Evolutionary conservation across 2,329 filamentous ascomycete species (phyloP).

Genomic region (Parasarocladium wereldwijsianum): DNA sequence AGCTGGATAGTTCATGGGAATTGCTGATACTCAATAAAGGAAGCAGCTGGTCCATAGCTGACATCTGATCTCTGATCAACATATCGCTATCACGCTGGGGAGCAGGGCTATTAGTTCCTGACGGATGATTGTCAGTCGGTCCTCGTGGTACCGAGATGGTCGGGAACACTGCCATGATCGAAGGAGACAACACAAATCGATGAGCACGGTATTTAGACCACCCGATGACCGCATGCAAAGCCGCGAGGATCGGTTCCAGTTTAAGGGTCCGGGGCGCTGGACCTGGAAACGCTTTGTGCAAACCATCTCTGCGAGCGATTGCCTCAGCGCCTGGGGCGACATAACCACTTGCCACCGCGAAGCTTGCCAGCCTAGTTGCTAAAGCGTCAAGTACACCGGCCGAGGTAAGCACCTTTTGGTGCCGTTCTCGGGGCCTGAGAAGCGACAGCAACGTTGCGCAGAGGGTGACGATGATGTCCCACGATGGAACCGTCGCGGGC

Average conservation of each 20-base stretch:
- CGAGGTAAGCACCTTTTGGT: constrained; percentile 58
- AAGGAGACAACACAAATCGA: constrained; percentile 53
- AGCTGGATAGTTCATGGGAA: too few species aligned
- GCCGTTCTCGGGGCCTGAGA: constrained; percentile 52
- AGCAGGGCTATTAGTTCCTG: too few species aligned
- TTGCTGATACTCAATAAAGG: too few species aligned
- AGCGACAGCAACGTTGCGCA: constrained; percentile 39
- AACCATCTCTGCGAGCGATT: constrained; percentile 35
- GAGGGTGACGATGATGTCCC: constrained; percentile 48
- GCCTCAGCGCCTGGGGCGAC: constrained; percentile 51
- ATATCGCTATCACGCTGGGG: too few species aligned
- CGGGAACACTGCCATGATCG: constrained; percentile 55
- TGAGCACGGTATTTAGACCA: constrained; percentile 68
- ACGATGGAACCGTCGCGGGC: constrained; percentile 31
- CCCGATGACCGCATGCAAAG: constrained; percentile 61
- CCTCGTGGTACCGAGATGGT: too few species aligned
- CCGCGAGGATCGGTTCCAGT: constrained; percentile 59
- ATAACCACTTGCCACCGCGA: constrained; percentile 52
- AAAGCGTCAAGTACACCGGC: constrained; percentile 66
- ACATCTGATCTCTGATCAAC: too few species aligned
- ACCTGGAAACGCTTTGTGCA: constrained; percentile 43
- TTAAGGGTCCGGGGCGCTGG: constrained; percentile 43
- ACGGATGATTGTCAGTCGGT: too few species aligned
- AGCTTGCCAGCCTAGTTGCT: constrained; percentile 56
- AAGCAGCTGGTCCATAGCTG: too few species aligned